A percentile compares a stretch with the other conserved stretches of the same genome.
These are phyloP conservation scores for Herpomyces periplanetae DNA, from an alignment of 2,329 filamentous ascomycete genomes.

Conservation along the genomic window DNA sequence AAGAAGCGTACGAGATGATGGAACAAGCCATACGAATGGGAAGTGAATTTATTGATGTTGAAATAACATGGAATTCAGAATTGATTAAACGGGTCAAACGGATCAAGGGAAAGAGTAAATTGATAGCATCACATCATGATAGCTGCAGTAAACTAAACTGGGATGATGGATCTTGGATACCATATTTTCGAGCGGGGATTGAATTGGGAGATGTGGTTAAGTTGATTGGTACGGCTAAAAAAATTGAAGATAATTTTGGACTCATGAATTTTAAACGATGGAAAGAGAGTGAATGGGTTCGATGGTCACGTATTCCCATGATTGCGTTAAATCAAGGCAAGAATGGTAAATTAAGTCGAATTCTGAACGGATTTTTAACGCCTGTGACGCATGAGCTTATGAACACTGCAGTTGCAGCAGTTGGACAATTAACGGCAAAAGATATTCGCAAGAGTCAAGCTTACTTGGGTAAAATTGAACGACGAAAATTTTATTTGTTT, in stretches of 20 bases:
- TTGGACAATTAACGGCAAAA: conserved; percentile 56
- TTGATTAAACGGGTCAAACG: conserved; percentile 27
- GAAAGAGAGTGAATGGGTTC: conserved; percentile 28
- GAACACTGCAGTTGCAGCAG: conserved; percentile 74
- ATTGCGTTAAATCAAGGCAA: conserved; percentile 89
- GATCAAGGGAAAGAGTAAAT: conserved; percentile 28
- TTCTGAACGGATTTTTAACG: conserved; percentile 70
- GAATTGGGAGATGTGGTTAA: conserved; percentile 82
- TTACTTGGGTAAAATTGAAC: conserved; percentile 34
- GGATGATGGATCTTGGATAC: conserved; percentile 68
- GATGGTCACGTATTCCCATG: conserved; percentile 28
- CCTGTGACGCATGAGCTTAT: conserved; percentile 61
- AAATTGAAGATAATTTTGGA: conserved; percentile 47
- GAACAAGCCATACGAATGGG: conserved; percentile 37
- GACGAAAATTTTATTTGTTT: conserved; percentile 48
- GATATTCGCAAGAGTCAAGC: conserved; percentile 48
- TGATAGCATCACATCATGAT: conserved; percentile 90
- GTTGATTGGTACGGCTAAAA: conserved; percentile 40
- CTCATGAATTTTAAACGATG: conserved; percentile 40
- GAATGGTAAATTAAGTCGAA: conserved; percentile 48
- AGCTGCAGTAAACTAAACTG: conserved; percentile 38
- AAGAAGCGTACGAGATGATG: conserved; percentile 35
- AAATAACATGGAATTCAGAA: conserved; percentile 47
- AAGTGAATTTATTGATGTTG: conserved; percentile 67
- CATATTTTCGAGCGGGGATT: conserved; percentile 54